Percentiles rank a stretch among this genome's conserved stretches.
phyloP scores from a whole-genome alignment of 768 basidiomycete genomes.

The Leccinum rimulosum region DNA sequence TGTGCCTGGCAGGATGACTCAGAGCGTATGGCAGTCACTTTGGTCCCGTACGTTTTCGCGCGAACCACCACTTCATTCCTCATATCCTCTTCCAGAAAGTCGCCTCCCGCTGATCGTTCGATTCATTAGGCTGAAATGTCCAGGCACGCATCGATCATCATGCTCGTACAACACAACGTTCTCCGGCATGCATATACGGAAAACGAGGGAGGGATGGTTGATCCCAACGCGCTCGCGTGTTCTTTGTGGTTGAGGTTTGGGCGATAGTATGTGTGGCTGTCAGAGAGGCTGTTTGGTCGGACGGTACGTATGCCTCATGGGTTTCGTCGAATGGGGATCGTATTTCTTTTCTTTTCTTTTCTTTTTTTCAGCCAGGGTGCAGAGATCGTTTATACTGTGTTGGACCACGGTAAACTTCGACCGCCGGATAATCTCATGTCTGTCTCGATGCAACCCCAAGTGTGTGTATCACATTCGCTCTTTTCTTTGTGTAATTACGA shows the following conservation, averaged over 20 bases:
- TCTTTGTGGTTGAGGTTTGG: constrained; percentile 36
- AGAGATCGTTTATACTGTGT: constrained; percentile 40
- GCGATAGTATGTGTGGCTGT: constrained; percentile 37
- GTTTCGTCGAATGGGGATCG: not conserved
- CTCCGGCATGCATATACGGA: constrained; percentile 79
- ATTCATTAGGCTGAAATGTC: constrained; percentile 62
- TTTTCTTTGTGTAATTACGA: not conserved
- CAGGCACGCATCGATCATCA: constrained; percentile 66
- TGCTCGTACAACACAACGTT: constrained; percentile 88
- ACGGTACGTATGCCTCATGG: constrained; percentile 49
- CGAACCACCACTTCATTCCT: not conserved
- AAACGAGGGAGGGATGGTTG: constrained; percentile 72
- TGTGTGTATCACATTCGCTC: constrained; percentile 38
- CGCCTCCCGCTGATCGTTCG: constrained; percentile 63
- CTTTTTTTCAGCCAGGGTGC: constrained; percentile 48
- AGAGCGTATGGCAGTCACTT: constrained; percentile 67
- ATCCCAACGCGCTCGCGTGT: constrained; percentile 83
- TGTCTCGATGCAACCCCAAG: constrained; percentile 55
- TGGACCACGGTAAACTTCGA: constrained; percentile 85
- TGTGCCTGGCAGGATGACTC: too few relatives aligned
- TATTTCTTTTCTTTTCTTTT: too few relatives aligned
- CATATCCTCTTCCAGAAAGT: constrained; percentile 53
- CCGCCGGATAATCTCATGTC: constrained; percentile 50
- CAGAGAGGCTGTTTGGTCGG: constrained; percentile 67
- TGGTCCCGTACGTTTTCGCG: constrained; percentile 51